Evolutionary conservation across 345 rosid genomes (phyloP).

Genomic region (Corymbia maculata): DNA sequence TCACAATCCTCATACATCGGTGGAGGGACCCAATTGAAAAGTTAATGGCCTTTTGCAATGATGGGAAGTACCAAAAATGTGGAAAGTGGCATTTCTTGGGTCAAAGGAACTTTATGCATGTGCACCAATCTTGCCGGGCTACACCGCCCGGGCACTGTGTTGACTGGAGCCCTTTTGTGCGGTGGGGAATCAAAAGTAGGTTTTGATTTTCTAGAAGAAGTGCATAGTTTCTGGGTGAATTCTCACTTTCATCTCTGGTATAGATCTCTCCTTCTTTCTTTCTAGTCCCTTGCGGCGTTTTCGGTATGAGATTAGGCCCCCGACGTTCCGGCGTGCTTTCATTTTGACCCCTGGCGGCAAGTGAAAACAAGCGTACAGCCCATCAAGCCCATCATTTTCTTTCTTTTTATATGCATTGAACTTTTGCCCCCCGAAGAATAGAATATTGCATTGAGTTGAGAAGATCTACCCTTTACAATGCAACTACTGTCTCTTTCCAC

Average conservation of each 20-base stretch:
- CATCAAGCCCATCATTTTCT: neutral
- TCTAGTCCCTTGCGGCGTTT: neutral
- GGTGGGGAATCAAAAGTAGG: neutral
- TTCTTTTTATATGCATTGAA: neutral
- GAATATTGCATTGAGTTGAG: neutral
- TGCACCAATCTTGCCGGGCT: neutral
- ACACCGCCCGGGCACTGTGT: neutral
- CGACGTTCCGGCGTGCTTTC: neutral
- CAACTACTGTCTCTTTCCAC: neutral
- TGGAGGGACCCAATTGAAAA: neutral
- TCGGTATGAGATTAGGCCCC: neutral
- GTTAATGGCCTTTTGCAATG: constrained; percentile 1
- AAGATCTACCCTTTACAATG: neutral
- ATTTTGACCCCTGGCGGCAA: neutral
- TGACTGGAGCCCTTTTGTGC: neutral
- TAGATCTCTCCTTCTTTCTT: neutral
- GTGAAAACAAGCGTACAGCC: neutral
- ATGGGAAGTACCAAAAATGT: neutral
- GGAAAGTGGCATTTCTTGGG: neutral
- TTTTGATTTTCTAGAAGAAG: neutral
- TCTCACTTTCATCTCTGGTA: neutral
- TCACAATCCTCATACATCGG: neutral
- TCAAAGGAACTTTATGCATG: neutral
- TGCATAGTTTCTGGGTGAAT: neutral
- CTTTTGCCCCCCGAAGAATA: neutral